Evolutionary conservation across 805 yeast genomes (phyloP), one percentile per base, ranked within the genome.

Genomic region (Candida yuanshanica): DNA sequence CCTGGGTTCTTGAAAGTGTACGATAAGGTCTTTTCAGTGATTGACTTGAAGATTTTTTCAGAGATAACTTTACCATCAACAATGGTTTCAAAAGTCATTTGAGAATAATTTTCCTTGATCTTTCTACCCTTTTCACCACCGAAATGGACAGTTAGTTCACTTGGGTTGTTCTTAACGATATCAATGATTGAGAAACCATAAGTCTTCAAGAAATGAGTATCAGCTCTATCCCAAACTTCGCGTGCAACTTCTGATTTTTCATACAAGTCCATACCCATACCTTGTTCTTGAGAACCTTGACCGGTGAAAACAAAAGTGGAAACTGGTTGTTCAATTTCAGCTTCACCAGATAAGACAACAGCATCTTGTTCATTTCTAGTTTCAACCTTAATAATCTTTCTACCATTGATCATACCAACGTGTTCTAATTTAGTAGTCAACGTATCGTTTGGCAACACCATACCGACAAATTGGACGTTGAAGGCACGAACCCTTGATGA

Each of bases 231-330:
- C 99, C 99, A 93, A 48, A 93, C 97, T 49, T 78, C 79, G 58
- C 81, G 81, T 40, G 99, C 99, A 63, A 93, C 96, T 23, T 79
- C 89, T 38, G 96, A 85, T 33, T 84, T 75, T 51, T 81, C 81
- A 67, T 93, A 93, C 62, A 93, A 77, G 66, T 93, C 99, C 99
- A 93, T 93, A 75, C 99, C 99, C 99, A 93, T 93, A 64, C 97
- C 97, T 73, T 95, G 99, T 68, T 95, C 99, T 70, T 93, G 99
- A 46, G 99, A 91, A 66, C 99, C 99, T 75, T 93, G 99, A 62
- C 99, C 99, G 51, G 99, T 93, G 71, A 95, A 93, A 44, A 93
- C 95, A 64, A 86, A 93, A 17, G 99, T 84, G 34, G 98, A 86
- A 40, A 83, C 84, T 25, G 99, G 99, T 71, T 93, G 99, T 56